phyloP scores from a whole-genome alignment of 78 protist species.

The Pelomyxa schiedti region DNA sequence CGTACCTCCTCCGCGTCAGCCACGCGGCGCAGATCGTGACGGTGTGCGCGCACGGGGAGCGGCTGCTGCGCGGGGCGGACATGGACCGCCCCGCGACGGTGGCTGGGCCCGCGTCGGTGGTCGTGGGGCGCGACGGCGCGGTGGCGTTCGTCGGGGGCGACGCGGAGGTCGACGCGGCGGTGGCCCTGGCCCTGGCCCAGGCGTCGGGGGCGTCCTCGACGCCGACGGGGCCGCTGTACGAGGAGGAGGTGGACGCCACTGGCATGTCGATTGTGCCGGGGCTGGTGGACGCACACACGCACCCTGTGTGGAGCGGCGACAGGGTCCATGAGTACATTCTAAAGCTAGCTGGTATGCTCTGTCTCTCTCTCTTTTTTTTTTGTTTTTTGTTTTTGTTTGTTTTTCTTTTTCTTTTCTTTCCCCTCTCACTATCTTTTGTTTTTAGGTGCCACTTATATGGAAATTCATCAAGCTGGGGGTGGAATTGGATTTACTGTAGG shows the following conservation, averaged over 20 bases:
- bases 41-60: not conserved
- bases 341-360: constrained; percentile 25
- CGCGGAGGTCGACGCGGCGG: not conserved
- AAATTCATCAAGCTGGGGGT: constrained; percentile 75
- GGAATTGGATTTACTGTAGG: constrained; percentile 70
- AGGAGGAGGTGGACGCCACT: not conserved
- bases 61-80: not conserved
- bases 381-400: too few relatives aligned
- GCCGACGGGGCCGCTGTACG: not conserved
- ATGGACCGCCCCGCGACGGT: not conserved
- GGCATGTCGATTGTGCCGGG: constrained; percentile 6
- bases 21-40: not conserved
- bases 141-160: not conserved
- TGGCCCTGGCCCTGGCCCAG: too few relatives aligned
- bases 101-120: not conserved
- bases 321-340: constrained; percentile 63
- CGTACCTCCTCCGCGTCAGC: not conserved
- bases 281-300: constrained; percentile 79
- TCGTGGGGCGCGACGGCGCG: not conserved
- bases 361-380: not conserved
- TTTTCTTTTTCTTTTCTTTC: too few relatives aligned
- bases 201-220: too few relatives aligned
- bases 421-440: too few relatives aligned
- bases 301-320: constrained; percentile 73
- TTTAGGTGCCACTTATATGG: constrained; percentile 78